These are phyloP conservation scores for Rosa chinensis DNA, from an alignment of 306 rosid species.

Conservation along the genomic window DNA sequence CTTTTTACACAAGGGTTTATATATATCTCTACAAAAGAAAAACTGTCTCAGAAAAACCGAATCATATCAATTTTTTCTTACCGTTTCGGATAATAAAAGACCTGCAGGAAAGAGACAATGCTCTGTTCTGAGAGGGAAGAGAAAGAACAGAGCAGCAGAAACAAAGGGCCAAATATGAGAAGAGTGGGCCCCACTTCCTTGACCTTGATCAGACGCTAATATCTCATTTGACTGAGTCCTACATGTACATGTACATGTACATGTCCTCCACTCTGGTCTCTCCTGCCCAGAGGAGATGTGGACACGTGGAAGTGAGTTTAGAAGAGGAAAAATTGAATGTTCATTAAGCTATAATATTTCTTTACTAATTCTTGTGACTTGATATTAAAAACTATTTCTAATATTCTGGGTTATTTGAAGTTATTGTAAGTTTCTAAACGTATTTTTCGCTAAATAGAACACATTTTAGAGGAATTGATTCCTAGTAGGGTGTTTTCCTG, in stretches of 20 bases:
- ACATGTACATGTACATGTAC: background rate
- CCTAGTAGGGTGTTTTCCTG: too few relatives aligned
- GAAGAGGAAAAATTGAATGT: too few relatives aligned
- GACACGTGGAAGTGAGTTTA: background rate
- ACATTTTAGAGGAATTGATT: too few relatives aligned
- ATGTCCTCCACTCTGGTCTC: background rate
- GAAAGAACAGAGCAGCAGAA: background rate
- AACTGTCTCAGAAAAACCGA: background rate
- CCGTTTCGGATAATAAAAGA: background rate
- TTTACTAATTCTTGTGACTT: too few relatives aligned
- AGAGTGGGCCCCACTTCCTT: background rate
- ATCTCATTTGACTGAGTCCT: constrained; percentile 2
- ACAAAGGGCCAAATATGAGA: background rate
- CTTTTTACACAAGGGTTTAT: background rate
- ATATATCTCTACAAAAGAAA: background rate
- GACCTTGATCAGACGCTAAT: background rate
- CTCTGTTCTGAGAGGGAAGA: background rate
- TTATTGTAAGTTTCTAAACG: too few relatives aligned
- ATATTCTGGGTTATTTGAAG: too few relatives aligned
- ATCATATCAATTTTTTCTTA: background rate
- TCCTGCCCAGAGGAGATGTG: background rate
- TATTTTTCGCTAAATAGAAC: too few relatives aligned
- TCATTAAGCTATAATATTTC: too few relatives aligned
- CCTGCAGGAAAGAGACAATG: constrained; percentile 8
- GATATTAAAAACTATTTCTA: too few relatives aligned